Evolutionary conservation across 116 monocot genomes (phyloP).

Genomic region (Zostera marina): DNA sequence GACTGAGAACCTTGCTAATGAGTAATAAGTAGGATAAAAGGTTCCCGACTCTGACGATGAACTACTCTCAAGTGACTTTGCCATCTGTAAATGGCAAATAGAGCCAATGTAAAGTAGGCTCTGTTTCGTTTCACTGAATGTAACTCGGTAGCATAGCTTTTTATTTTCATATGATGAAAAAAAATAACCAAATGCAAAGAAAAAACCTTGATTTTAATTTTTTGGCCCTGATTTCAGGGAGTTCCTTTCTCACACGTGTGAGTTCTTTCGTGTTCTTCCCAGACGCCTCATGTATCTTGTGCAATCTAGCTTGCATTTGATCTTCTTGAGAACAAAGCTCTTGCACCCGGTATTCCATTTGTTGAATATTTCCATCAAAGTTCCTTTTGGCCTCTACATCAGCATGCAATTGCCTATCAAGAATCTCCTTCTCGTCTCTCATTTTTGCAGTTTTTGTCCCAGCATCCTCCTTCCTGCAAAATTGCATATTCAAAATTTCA

Average conservation of each 20-base stretch:
- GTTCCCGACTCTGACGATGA: too few relatives aligned
- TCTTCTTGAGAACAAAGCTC: constrained; percentile 63
- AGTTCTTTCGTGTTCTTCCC: constrained; percentile 48
- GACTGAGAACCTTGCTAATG: too few relatives aligned
- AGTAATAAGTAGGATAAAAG: too few relatives aligned
- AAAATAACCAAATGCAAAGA: not conserved
- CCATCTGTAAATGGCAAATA: too few relatives aligned
- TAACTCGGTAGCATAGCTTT: too few relatives aligned
- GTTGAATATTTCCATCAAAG: constrained; percentile 79
- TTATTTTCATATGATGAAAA: too few relatives aligned
- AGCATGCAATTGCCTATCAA: constrained; percentile 74
- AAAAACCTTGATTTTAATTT: constrained; percentile 55
- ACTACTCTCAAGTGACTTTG: too few relatives aligned
- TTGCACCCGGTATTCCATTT: constrained; percentile 46
- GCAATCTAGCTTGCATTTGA: constrained; percentile 41
- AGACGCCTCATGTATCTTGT: constrained; percentile 32
- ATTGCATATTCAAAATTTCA: not conserved
- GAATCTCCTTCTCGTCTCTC: constrained; percentile 94
- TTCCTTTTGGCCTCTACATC: constrained; percentile 71
- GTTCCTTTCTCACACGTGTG: constrained; percentile 36
- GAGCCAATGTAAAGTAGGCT: too few relatives aligned
- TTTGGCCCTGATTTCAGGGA: constrained; percentile 27
- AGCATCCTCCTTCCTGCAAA: constrained; percentile 78
- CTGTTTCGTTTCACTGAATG: too few relatives aligned
- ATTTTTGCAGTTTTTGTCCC: constrained; percentile 88